Conservation (phyloP, 768 basidiomycete genomes). For the Suillus subluteus region DNA sequence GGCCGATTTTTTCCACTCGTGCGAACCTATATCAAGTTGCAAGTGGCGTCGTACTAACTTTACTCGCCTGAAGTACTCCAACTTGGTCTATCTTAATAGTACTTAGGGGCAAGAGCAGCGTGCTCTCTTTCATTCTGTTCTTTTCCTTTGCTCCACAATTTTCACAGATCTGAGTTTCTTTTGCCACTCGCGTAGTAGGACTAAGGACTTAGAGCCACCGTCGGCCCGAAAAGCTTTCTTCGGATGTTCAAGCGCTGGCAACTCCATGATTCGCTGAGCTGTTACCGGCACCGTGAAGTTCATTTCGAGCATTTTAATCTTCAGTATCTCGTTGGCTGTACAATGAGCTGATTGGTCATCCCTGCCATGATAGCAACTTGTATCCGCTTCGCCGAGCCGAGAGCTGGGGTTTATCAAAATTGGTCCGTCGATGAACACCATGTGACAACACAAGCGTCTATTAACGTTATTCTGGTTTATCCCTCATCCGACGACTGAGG, state of each 20-base stretch:
- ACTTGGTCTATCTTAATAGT: background rate
- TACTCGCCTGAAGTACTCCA: background rate
- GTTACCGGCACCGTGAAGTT: conserved; percentile 5
- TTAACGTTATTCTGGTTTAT: background rate
- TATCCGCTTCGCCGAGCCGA: conserved; percentile 22
- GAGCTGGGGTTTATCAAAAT: conserved; percentile 4
- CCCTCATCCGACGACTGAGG: conserved; percentile 7
- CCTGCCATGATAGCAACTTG: conserved; percentile 15
- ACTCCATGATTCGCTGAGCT: background rate
- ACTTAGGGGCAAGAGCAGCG: background rate
- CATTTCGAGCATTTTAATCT: background rate
- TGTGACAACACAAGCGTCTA: conserved; percentile 18
- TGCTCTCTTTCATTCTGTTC: background rate
- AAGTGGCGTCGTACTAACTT: background rate
- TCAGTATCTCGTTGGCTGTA: background rate
- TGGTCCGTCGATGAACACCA: conserved; percentile 12
- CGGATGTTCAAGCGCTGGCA: background rate
- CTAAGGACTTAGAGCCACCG: background rate
- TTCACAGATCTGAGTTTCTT: background rate
- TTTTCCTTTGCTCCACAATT: background rate
- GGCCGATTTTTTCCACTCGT: background rate
- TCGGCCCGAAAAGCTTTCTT: conserved; percentile 1
- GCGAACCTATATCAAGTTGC: background rate
- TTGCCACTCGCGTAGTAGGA: background rate
- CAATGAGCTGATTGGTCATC: background rate